Conservation (phyloP, 306 rosid genomes). For the Lagenaria siceraria region DNA sequence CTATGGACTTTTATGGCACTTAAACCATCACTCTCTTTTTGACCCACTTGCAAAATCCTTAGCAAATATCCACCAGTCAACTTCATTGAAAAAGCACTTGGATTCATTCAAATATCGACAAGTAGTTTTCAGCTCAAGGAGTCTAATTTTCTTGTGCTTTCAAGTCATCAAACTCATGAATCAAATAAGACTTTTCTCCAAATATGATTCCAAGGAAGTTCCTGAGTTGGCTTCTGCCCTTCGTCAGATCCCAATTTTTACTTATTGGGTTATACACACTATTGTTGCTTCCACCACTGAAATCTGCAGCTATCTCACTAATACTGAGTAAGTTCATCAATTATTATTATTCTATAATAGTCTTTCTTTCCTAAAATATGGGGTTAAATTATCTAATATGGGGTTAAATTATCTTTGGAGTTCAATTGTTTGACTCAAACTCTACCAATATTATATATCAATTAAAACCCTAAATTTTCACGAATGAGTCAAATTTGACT, state of each 20-base stretch:
- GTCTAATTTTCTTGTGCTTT: background rate
- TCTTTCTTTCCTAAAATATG: too few relatives aligned
- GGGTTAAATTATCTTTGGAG: too few relatives aligned
- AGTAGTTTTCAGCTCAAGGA: background rate
- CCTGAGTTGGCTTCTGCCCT: background rate
- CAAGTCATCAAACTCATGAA: background rate
- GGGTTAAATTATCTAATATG: too few relatives aligned
- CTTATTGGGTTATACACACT: conserved; percentile 7
- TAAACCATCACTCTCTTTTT: background rate
- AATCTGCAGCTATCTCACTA: background rate
- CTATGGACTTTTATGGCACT: conserved; percentile 4
- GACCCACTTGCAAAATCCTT: conserved; percentile 3
- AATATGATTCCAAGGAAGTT: background rate
- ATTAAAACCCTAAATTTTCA: too few relatives aligned
- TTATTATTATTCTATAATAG: too few relatives aligned
- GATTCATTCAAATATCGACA: background rate
- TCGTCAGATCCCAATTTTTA: background rate
- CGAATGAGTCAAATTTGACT: too few relatives aligned
- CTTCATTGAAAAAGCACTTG: background rate
- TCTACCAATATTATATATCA: too few relatives aligned
- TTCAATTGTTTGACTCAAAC: too few relatives aligned
- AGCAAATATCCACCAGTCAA: background rate
- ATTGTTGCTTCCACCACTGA: background rate
- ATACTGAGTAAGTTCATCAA: background rate
- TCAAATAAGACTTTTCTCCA: background rate